A percentile compares a stretch with the other conserved stretches of the same genome.
phyloP scores from a whole-genome alignment of 176 grass and related monocot species.

The Carex scoparia region DNA sequence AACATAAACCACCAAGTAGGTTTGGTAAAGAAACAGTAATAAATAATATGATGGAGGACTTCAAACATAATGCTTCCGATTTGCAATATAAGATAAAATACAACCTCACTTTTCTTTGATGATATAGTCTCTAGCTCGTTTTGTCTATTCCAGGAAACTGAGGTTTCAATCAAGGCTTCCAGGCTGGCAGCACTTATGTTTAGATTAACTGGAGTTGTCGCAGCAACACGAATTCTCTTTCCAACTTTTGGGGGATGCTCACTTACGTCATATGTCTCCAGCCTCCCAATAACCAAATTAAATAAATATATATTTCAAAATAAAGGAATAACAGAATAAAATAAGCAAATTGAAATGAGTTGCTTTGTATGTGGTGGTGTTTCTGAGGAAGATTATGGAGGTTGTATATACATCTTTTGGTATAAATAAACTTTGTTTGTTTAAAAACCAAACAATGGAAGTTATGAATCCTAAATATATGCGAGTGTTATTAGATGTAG shows the following conservation, averaged over 20 bases:
- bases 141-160: slow-evolving; percentile 87
- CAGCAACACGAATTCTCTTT: slow-evolving; percentile 80
- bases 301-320: slow-evolving; percentile 25
- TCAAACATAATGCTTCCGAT: background rate
- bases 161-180: slow-evolving; percentile 81
- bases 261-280: slow-evolving; percentile 85
- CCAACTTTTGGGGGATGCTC: slow-evolving; percentile 71
- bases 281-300: slow-evolving; percentile 50
- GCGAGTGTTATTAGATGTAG: background rate
- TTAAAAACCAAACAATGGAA: background rate
- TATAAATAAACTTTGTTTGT: background rate
- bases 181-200: slow-evolving; percentile 85
- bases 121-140: slow-evolving; percentile 65
- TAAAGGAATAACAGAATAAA: background rate
- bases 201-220: slow-evolving; percentile 67
- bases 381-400: background rate
- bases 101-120: slow-evolving; percentile 62
- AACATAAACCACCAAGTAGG: background rate
- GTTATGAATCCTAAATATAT: background rate
- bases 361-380: background rate
- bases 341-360: background rate
- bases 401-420: background rate
- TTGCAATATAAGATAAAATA: slow-evolving; percentile 18
- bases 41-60: background rate
- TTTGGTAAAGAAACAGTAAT: background rate